Base-by-base conservation (phyloP, 345 rosid species). In the Hibiscus tridactylites region DNA sequence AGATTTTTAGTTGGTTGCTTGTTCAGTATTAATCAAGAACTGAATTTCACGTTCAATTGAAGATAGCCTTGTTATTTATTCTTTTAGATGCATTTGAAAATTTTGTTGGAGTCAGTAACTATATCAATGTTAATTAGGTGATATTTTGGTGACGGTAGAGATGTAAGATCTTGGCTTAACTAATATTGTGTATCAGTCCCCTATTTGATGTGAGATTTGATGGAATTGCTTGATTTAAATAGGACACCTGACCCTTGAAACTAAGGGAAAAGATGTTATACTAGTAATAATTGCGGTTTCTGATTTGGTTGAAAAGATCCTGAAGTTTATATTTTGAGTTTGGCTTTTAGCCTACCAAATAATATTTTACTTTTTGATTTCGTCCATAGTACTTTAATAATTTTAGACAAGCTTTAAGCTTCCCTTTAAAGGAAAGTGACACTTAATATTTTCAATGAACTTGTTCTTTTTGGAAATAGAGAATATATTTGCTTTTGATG, bases 201-300 rank as follows among this genome's bases (percentile, higher is more conserved):
- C 33, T 58, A 62, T 61, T 71, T 71, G 68, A 76, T 49, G 2
- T 16, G 5, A 1, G 8, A 35, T 26, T 16, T 39, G 0, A 52
- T 49, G 54, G 53, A 46, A 46, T 57, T 76, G 44, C 52, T 52
- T 29, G 53, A 59, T 24, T 31, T 76, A 26, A 44, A 31, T 64
- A 35, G 47, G 71, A 70, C 58, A 17, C 24, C 1, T 47, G 46
- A 26, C 11, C 16, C 42, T 29, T 42, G 6, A 56, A 35, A 33
- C 50, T 56, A 28, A 9, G 61, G 24, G 15, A 29, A 56, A 56
- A 28, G 64, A 53, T 15, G 24, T 67, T 24, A 49, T 49, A 3
- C 6, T 13, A 9, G 26, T 28, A 17, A 52, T 49, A 42, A 46
- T 66, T 5, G 13, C 19, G 19, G 33, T 44, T 60, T 61, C 65